phyloP scores from a whole-genome alignment of 345 rosid genomes.

The Sisymbrium altissimum region DNA sequence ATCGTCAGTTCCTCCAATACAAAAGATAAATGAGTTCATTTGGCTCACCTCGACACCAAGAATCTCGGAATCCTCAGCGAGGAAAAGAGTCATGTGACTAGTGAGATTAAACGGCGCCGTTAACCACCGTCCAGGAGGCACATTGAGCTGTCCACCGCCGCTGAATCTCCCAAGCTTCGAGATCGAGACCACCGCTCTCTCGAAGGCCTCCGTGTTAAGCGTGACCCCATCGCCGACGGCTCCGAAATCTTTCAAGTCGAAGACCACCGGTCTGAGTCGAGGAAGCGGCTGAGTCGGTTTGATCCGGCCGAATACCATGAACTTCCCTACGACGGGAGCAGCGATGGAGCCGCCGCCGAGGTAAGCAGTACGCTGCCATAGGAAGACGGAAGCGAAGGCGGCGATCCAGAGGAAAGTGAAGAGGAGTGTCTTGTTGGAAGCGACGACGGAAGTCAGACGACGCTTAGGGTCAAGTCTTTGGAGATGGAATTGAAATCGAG shows the following conservation, averaged over 20 bases:
- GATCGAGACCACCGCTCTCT: slow-evolving; percentile 75
- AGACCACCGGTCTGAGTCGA: slow-evolving; percentile 53
- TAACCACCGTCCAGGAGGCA: slow-evolving; percentile 91
- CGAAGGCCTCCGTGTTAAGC: slow-evolving; percentile 79
- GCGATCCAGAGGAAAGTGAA: slow-evolving; percentile 77
- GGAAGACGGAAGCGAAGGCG: slow-evolving; percentile 67
- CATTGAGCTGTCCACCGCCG: slow-evolving; percentile 94
- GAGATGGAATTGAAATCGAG: slow-evolving; percentile 51
- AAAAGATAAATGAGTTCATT: background rate
- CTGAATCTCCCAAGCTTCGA: slow-evolving; percentile 66
- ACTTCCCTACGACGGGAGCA: slow-evolving; percentile 36
- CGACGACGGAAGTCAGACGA: slow-evolving; percentile 47
- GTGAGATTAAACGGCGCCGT: slow-evolving; percentile 96
- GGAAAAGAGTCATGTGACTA: slow-evolving; percentile 88
- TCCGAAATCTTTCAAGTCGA: slow-evolving; percentile 87
- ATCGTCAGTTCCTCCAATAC: too few species aligned
- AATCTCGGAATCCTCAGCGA: slow-evolving; percentile 79
- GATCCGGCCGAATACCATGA: slow-evolving; percentile 41
- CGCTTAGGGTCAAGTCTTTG: slow-evolving; percentile 57
- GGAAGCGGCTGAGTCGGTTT: slow-evolving; percentile 44
- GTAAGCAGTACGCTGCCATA: slow-evolving; percentile 65
- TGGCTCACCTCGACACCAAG: slow-evolving; percentile 71
- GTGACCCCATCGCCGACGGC: slow-evolving; percentile 86
- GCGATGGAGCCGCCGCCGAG: slow-evolving; percentile 3
- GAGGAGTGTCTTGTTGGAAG: slow-evolving; percentile 72